phyloP scores from a whole-genome alignment of 768 basidiomycete species.

The Leccinum variicolor region DNA sequence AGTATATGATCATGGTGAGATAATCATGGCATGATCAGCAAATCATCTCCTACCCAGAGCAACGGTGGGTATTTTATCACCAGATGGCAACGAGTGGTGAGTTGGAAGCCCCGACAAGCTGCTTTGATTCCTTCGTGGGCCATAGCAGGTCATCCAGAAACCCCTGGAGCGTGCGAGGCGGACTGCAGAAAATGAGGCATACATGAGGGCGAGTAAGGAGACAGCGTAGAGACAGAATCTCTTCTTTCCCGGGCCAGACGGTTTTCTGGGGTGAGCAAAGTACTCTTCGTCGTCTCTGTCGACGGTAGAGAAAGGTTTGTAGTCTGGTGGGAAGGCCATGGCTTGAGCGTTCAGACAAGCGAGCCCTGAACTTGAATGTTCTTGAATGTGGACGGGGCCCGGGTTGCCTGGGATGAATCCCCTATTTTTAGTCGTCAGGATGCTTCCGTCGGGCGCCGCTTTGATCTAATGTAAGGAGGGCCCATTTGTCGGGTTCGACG shows the following conservation, averaged over 20 bases:
- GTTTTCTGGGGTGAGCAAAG: not conserved
- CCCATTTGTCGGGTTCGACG: too few relatives aligned
- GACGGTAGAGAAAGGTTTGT: slow-evolving; percentile 23
- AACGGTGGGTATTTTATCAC: slow-evolving; percentile 64
- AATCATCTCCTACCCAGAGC: slow-evolving; percentile 48
- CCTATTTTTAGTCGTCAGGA: not conserved
- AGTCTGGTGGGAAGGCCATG: slow-evolving; percentile 25
- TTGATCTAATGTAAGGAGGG: too few relatives aligned
- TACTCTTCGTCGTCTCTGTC: slow-evolving; percentile 8
- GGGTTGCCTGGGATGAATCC: not conserved
- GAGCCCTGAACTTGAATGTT: not conserved
- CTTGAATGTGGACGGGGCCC: not conserved
- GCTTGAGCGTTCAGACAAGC: not conserved
- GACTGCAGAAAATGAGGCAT: slow-evolving; percentile 13
- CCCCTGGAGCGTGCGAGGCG: slow-evolving; percentile 20
- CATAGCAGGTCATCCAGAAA: slow-evolving; percentile 17
- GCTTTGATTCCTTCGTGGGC: slow-evolving; percentile 20
- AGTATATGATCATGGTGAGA: not conserved
- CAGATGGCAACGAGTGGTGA: slow-evolving; percentile 60
- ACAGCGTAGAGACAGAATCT: slow-evolving; percentile 21
- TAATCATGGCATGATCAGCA: not conserved
- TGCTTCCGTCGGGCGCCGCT: too few relatives aligned
- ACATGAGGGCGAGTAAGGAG: slow-evolving; percentile 22
- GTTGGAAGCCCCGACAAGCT: slow-evolving; percentile 33
- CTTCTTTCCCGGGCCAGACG: slow-evolving; percentile 18